These are phyloP conservation scores for Trichothecium sympodiale DNA, from an alignment of 2,329 filamentous ascomycete species.

Conservation along the genomic window DNA sequence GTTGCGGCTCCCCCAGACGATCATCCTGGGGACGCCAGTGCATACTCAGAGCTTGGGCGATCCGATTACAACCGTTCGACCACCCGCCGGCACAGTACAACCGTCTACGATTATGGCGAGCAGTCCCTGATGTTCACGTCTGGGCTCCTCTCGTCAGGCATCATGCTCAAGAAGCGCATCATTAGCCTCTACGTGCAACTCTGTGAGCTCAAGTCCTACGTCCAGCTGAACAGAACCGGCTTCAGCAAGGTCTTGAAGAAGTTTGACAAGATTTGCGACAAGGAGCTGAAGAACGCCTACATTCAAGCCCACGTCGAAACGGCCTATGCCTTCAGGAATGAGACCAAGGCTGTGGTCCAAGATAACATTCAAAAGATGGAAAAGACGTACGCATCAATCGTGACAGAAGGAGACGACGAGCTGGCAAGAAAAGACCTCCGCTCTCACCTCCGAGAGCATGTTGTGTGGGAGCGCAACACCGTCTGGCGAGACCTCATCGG, in stretches of 20 bases:
- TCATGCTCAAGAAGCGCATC: constrained; percentile 87
- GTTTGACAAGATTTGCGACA: constrained; percentile 91
- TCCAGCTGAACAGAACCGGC: constrained; percentile 91
- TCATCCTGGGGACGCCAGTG: constrained; percentile 42
- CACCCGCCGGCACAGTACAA: constrained; percentile 51
- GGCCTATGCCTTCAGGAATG: constrained; percentile 69
- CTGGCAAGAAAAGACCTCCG: constrained; percentile 76
- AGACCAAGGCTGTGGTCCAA: constrained; percentile 60
- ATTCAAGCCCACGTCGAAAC: constrained; percentile 62
- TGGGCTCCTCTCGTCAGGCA: constrained; percentile 51
- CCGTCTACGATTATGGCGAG: constrained; percentile 70
- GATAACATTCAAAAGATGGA: constrained; percentile 67
- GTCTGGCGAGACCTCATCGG: constrained; percentile 99
- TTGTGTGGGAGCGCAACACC: constrained; percentile 97
- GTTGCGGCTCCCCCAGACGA: constrained; percentile 24
- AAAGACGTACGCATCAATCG: constrained; percentile 65
- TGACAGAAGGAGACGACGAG: constrained; percentile 68
- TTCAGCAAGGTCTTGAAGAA: constrained; percentile 97
- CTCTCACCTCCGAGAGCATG: constrained; percentile 86
- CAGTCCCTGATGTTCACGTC: constrained; percentile 56
- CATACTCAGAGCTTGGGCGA: constrained; percentile 47
- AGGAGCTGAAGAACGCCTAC: constrained; percentile 66
- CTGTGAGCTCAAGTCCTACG: constrained; percentile 91
- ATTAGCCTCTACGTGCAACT: constrained; percentile 81
- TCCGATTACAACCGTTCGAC: constrained; percentile 17